Conservation (phyloP, 148 eudicot genomes). For the Amaranthus hypochondriacus region DNA sequence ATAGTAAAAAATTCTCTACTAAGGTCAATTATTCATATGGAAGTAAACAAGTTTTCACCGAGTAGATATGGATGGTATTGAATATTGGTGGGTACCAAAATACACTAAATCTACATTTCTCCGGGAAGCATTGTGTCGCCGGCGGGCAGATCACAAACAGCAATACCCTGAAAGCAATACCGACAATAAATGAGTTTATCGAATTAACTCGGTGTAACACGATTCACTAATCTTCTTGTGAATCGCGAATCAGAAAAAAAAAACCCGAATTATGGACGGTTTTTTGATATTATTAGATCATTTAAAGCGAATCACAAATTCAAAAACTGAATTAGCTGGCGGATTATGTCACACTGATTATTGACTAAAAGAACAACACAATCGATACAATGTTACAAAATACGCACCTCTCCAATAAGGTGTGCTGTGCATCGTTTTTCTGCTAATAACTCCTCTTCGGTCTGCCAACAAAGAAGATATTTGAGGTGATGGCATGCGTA, state of each 20-base stretch:
- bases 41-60: no score
- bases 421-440: conserved; percentile 95
- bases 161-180: conserved; percentile 9
- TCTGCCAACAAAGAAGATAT: conserved; percentile 38
- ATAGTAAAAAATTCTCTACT: not conserved
- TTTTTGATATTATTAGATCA: no score
- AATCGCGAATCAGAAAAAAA: no score
- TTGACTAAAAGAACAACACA: no score
- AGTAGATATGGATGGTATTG: not conserved
- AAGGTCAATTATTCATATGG: not conserved
- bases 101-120: conserved; percentile 15
- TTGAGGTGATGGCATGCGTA: not conserved
- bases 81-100: not conserved
- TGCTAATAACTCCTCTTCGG: conserved; percentile 86
- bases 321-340: no score
- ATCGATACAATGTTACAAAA: not conserved
- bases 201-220: not conserved
- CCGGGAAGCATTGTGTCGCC: conserved; percentile 26
- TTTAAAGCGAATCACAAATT: no score
- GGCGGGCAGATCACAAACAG: conserved; percentile 21
- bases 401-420: conserved; percentile 82
- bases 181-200: not conserved
- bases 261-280: no score
- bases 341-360: no score
- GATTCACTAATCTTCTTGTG: no score